Percentiles rank a stretch among this genome's conserved stretches.
Evolutionary conservation across 169 alveolate genomes (phyloP).

Genomic region (Haemoproteus tartakovskyi): DNA sequence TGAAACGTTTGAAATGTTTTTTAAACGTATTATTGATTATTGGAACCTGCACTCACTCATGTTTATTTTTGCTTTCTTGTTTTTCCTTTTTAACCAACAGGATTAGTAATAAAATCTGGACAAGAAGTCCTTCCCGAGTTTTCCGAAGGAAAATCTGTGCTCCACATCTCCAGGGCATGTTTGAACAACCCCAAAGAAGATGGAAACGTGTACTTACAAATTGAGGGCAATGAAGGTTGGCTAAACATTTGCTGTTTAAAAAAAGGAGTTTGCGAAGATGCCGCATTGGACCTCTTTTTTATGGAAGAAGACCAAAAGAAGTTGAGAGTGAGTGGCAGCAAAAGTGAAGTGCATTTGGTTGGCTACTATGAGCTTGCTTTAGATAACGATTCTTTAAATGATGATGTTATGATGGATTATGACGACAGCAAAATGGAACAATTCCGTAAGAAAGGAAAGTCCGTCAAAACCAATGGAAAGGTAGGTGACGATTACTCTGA

Average conservation of each 20-base stretch:
- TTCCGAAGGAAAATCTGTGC: constrained; percentile 73
- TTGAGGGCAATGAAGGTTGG: constrained; percentile 81
- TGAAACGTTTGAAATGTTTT: too few species aligned
- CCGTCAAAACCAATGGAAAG: constrained; percentile 21
- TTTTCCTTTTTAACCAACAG: not conserved
- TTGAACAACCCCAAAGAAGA: constrained; percentile 83
- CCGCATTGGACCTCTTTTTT: constrained; percentile 84
- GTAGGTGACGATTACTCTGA: constrained; percentile 3
- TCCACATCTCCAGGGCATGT: constrained; percentile 86
- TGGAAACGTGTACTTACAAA: constrained; percentile 84
- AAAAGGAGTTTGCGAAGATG: constrained; percentile 84
- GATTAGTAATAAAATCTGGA: constrained; percentile 69
- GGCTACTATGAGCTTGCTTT: constrained; percentile 88
- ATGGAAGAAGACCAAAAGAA: constrained; percentile 80
- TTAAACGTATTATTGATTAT: not conserved
- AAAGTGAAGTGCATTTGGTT: constrained; percentile 86
- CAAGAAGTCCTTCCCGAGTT: constrained; percentile 69
- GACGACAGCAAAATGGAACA: constrained; percentile 79
- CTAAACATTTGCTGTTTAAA: constrained; percentile 83
- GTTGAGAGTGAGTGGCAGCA: constrained; percentile 83
- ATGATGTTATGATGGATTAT: constrained; percentile 74
- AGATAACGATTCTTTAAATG: constrained; percentile 84
- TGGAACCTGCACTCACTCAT: not conserved
- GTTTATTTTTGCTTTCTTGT: not conserved
- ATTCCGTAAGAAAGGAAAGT: constrained; percentile 77